Conservation (phyloP, 1,139 yeast species). For the Geotrichum candidum region DNA sequence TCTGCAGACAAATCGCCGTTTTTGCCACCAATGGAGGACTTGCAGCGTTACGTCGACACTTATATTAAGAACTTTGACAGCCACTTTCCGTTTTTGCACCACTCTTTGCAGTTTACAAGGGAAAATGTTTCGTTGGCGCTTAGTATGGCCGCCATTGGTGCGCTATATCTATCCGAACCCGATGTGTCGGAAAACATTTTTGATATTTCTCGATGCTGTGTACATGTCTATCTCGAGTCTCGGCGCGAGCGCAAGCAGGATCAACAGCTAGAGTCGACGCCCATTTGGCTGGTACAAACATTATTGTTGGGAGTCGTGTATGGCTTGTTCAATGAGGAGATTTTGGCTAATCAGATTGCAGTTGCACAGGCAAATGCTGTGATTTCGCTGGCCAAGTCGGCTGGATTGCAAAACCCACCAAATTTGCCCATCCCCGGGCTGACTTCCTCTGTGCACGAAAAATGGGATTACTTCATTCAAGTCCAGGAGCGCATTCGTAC, state of each 20-base stretch:
- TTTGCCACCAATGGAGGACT: not conserved
- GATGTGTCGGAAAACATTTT: conserved; percentile 64
- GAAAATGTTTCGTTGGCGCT: conserved; percentile 73
- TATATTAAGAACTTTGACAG: conserved; percentile 71
- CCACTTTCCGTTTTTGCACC: conserved; percentile 78
- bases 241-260: conserved; percentile 38
- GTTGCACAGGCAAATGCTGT: conserved; percentile 71
- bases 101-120: conserved; percentile 52
- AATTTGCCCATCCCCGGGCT: no score
- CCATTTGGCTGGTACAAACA: conserved; percentile 85
- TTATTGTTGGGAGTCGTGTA: conserved; percentile 74
- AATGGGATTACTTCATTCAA: conserved; percentile 68
- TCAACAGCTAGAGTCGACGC: conserved; percentile 42
- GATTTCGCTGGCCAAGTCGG: conserved; percentile 70
- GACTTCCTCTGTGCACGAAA: conserved; percentile 32
- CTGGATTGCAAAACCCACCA: conserved; percentile 63
- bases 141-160: conserved; percentile 85
- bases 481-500: conserved; percentile 86
- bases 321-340: conserved; percentile 75
- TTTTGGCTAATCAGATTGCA: conserved; percentile 64
- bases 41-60: conserved; percentile 44
- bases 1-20: not conserved
- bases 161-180: conserved; percentile 75
- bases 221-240: conserved; percentile 68
- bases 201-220: conserved; percentile 70